Evolutionary conservation across 2,329 filamentous ascomycete genomes (phyloP).

Genomic region (Periconia macrospinosa): DNA sequence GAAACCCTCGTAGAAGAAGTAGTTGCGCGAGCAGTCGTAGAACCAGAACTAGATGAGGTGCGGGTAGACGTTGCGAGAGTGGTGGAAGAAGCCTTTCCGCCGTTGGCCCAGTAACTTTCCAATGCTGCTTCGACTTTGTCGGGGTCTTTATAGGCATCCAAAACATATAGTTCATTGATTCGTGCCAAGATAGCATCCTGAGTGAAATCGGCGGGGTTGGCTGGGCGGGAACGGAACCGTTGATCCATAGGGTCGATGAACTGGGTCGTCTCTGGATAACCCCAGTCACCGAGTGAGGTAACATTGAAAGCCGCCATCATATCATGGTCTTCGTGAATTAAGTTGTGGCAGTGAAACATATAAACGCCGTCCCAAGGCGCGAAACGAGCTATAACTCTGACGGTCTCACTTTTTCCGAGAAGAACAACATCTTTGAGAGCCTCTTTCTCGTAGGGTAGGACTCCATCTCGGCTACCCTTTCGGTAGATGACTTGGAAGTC

Average conservation of each 20-base stretch:
- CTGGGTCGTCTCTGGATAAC: conserved; percentile 38
- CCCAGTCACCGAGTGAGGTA: conserved; percentile 35
- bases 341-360: conserved; percentile 53
- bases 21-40: not conserved
- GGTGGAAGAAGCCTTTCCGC: conserved; percentile 12
- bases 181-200: conserved; percentile 24
- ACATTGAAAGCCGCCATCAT: conserved; percentile 53
- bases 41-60: not conserved
- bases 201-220: conserved; percentile 17
- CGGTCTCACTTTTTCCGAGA: conserved; percentile 53
- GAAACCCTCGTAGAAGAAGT: not conserved
- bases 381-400: conserved; percentile 34
- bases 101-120: conserved; percentile 29
- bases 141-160: conserved; percentile 34
- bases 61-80: conserved; percentile 16
- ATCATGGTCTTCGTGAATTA: conserved; percentile 50
- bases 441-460: conserved; percentile 57
- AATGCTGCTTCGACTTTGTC: conserved; percentile 28
- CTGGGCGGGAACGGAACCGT: conserved; percentile 25
- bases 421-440: conserved; percentile 63
- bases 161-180: conserved; percentile 24
- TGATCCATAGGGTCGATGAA: conserved; percentile 38
- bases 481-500: conserved; percentile 60
- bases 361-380: conserved; percentile 52
- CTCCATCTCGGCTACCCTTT: conserved; percentile 43